Conservation (phyloP, 768 basidiomycete genomes). For the Tylopilus plumbeoviolaceoides region DNA sequence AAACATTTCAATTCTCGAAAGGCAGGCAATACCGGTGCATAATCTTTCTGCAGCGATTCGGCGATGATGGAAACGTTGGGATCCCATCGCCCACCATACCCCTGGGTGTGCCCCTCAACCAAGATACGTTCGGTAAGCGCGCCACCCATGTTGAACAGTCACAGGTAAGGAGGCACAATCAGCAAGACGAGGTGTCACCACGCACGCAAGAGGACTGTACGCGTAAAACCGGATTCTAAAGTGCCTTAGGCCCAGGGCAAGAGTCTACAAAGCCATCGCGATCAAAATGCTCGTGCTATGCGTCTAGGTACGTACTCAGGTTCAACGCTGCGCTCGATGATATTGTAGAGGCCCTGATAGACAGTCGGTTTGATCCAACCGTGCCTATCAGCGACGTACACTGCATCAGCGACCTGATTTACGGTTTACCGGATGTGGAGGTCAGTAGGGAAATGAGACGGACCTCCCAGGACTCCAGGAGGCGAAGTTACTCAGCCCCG, state of each 20-base stretch:
- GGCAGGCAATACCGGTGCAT: slow-evolving; percentile 9
- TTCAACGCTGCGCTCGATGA: slow-evolving; percentile 34
- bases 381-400: slow-evolving; percentile 37
- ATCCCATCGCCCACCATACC: slow-evolving; percentile 10
- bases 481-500: slow-evolving; percentile 8
- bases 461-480: slow-evolving; percentile 38
- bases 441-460: background rate
- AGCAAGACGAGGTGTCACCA: background rate
- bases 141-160: slow-evolving; percentile 3
- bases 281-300: background rate
- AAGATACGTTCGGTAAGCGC: slow-evolving; percentile 6
- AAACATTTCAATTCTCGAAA: slow-evolving; percentile 11
- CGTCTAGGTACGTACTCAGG: slow-evolving; percentile 4
- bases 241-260: slow-evolving; percentile 42
- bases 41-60: background rate
- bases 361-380: slow-evolving; percentile 47
- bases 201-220: slow-evolving; percentile 19
- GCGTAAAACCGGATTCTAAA: slow-evolving; percentile 40
- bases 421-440: background rate
- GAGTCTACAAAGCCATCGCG: slow-evolving; percentile 17
- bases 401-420: slow-evolving; percentile 41
- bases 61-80: slow-evolving; percentile 2
- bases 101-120: slow-evolving; percentile 2
- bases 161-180: background rate
- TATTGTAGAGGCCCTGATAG: slow-evolving; percentile 49